A percentile compares a stretch with the other conserved stretches of the same genome.
Evolutionary conservation across 2,329 filamentous ascomycete species (phyloP).

Genomic region (Bimuria novae-zelandiae): DNA sequence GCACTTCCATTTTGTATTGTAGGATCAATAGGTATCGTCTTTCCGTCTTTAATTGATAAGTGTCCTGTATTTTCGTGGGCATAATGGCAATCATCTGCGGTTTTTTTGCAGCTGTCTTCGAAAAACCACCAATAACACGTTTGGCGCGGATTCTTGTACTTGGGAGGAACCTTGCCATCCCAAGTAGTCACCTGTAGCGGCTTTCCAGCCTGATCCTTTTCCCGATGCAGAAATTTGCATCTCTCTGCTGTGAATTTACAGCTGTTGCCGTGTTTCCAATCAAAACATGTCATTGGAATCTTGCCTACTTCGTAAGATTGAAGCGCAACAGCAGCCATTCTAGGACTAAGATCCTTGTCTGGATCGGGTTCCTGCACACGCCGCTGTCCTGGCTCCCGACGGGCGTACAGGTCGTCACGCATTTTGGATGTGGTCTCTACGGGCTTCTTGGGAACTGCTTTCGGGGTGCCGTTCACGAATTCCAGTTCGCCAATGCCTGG

Average conservation of each 20-base stretch:
- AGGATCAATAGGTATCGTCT: constrained; percentile 18
- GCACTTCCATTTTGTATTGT: background rate
- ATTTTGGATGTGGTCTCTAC: background rate
- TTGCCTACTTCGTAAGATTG: constrained; percentile 31
- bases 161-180: constrained; percentile 27
- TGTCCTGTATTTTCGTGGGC: constrained; percentile 39
- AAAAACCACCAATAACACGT: constrained; percentile 37
- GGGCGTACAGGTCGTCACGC: constrained; percentile 26
- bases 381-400: constrained; percentile 26
- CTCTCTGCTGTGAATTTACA: constrained; percentile 22
- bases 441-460: constrained; percentile 3
- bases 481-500: constrained; percentile 31
- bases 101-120: constrained; percentile 18
- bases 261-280: constrained; percentile 28
- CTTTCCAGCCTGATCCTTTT: constrained; percentile 23
- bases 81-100: constrained; percentile 28
- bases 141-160: constrained; percentile 32
- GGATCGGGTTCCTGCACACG: constrained; percentile 16
- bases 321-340: constrained; percentile 9
- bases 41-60: constrained; percentile 5
- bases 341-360: background rate
- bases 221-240: constrained; percentile 37
- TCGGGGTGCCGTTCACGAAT: constrained; percentile 29
- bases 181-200: constrained; percentile 19
- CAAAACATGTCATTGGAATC: constrained; percentile 34